Conservation (phyloP, 352 stramenopile genomes). For the Blastocystis sp. region DNA sequence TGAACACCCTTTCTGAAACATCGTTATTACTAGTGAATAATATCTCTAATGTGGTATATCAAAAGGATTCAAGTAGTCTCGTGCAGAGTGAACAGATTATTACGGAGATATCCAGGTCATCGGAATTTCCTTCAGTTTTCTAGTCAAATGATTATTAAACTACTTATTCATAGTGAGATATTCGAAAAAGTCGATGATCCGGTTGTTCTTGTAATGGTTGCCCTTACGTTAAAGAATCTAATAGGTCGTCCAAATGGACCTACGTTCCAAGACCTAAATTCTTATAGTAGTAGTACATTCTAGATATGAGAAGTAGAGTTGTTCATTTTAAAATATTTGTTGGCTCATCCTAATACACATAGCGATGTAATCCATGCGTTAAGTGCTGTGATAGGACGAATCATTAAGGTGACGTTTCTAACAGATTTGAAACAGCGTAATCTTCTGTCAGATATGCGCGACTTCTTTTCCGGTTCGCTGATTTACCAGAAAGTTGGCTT, state of each 20-base stretch:
- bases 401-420: conserved; percentile 18
- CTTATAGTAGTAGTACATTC: neutral
- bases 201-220: neutral
- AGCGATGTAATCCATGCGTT: neutral
- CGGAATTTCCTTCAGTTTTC: neutral
- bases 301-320: neutral
- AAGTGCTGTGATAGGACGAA: neutral
- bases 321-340: neutral
- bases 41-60: too few species aligned
- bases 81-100: neutral
- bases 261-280: neutral
- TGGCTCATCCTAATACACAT: neutral
- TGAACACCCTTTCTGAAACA: neutral
- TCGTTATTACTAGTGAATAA: too few species aligned
- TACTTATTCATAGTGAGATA: neutral
- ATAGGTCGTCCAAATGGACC: neutral
- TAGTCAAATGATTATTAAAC: neutral
- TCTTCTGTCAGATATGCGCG: neutral
- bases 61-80: too few species aligned
- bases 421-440: conserved; percentile 27
- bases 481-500: conserved; percentile 35
- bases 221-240: neutral
- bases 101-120: neutral
- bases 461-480: neutral
- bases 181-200: neutral